A percentile compares a stretch with the other conserved stretches of the same genome.
phyloP scores from a whole-genome alignment of 768 basidiomycete genomes.

The Boletus vermiculosoides region DNA sequence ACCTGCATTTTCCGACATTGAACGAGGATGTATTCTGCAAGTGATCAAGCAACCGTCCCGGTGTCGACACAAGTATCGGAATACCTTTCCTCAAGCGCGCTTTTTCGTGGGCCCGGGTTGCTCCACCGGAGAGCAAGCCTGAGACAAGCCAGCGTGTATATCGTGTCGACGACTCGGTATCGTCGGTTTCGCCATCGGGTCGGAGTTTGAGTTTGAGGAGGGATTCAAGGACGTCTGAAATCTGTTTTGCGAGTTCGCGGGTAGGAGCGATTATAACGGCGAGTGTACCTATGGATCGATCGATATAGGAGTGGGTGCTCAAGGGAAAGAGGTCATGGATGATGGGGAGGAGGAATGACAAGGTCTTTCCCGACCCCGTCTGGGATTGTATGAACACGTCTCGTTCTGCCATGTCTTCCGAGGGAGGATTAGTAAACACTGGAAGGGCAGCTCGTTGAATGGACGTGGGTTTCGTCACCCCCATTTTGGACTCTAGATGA shows the following conservation, averaged over 20 bases:
- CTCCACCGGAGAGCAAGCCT: slow-evolving; percentile 90
- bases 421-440: slow-evolving; percentile 50
- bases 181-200: slow-evolving; percentile 50
- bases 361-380: slow-evolving; percentile 95
- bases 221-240: slow-evolving; percentile 88
- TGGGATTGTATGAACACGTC: slow-evolving; percentile 95
- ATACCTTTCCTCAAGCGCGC: slow-evolving; percentile 91
- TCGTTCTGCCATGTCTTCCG: slow-evolving; percentile 42
- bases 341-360: slow-evolving; percentile 91
- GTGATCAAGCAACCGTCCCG: slow-evolving; percentile 93
- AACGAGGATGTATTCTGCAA: slow-evolving; percentile 94
- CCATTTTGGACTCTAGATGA: slow-evolving; percentile 79
- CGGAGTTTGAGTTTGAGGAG: slow-evolving; percentile 76
- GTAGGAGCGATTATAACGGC: slow-evolving; percentile 95
- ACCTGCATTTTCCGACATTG: slow-evolving; percentile 89
- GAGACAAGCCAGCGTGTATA: slow-evolving; percentile 93
- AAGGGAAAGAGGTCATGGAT: slow-evolving; percentile 92
- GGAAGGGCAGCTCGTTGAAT: slow-evolving; percentile 77
- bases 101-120: slow-evolving; percentile 93
- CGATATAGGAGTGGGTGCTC: slow-evolving; percentile 87
- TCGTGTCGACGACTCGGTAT: slow-evolving; percentile 42
- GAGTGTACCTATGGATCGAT: slow-evolving; percentile 91
- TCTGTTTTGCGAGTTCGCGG: slow-evolving; percentile 94
- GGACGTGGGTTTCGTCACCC: slow-evolving; percentile 81
- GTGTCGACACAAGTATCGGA: slow-evolving; percentile 93